Base-by-base conservation (phyloP, 2,329 filamentous ascomycete genomes). In the Trichophyton benhamiae region DNA sequence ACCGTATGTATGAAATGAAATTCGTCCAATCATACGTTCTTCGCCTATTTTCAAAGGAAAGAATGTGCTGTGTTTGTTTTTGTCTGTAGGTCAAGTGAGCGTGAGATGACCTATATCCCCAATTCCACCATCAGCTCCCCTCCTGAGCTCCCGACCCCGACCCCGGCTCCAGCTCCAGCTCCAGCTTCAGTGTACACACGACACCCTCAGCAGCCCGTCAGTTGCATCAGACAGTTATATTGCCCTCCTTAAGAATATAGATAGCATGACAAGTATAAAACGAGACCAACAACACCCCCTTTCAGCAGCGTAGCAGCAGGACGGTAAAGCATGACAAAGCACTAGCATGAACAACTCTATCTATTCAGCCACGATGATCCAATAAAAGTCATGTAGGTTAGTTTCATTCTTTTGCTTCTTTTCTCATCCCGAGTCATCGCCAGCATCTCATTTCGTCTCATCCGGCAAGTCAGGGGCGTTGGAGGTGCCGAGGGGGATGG, bases 301-400 rank as follows among this genome's bases (percentile, higher is more conserved):
- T 30, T 30, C 60, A 61, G 30, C 53, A 42, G 11, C 15, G 38
- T n/a, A 42, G 15, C 27, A 30, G 27, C 27, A 30, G 27, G 27
- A 30, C 27, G 38, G 38, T n/a, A 42, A 42, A n/a, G 15, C 38
- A 53, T 7, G 41, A 30, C 17, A 61, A 46, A 52, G 42, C 48
- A 58, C 41, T 38, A 58, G 48, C 38, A 57, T 49, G 27, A 33
- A 36, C 57, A 59, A 57, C 30, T 62, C 61, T 62, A 62, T 62
- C 38, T 48, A 60, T 62, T 57, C 48, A 62, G 48, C 59, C 20
- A n/a, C 49, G 48, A 33, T 36, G 57, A 52, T 52, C 48, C 48
- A 52, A 25, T 13, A 25, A 25, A 25, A 27, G n/a, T 52, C 48
- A 52, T 13, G 25, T 20, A 11, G 27, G 42, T 46, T 46, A 46